Base-by-base conservation (phyloP, 2,329 filamentous ascomycete genomes). In the Juglanconis oblonga region DNA sequence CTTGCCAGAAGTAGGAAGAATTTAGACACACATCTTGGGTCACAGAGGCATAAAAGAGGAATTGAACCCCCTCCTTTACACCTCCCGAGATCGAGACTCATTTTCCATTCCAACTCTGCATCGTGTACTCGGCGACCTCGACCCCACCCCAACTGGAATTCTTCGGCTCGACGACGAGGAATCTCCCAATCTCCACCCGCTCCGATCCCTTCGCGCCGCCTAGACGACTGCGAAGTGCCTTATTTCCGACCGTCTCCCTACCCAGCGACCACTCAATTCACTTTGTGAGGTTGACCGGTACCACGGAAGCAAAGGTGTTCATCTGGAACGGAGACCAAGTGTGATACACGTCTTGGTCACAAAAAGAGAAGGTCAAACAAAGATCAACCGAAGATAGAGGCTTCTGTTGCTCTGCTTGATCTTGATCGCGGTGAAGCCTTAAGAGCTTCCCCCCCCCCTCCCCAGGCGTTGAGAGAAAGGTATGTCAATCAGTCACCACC, bases 131-230 rank as follows among this genome's bases (percentile, higher is more conserved):
- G 47, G 58, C 49, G 36, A 58, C 54, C 54, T 58, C 62, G 53
- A 62, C 38, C 54, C 63, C 58, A 60, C 57, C 58, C 58, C 55
- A 50, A 62, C 59, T 67, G 66, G 65, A 75, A 79, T 79, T 78
- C 76, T 76, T 77, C 72, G 72, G 71, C 70, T 70, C 71, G 70
- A 70, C 71, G 64, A 71, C 70, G 70, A 76, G 73, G 76, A 78
- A 78, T 76, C 75, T 75, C 74, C 70, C 69, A 70, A 66, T 69
- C 70, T 71, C 70, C 70, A 69, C 72, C 67, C 67, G 67, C 57
- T 32, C 66, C 65, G 68, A 71, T 70, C 72, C 73, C 74, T 76
- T 71, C 70, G 69, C 70, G 64, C 66, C 64, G 40, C 45, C 59
- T 59, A 47, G 59, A 36, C 47, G 55, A 64, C 58, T 51, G 45